Evolutionary conservation across 495 filamentous ascomycete genomes (phyloP).

Genomic region (Talaromyces thailandensis): DNA sequence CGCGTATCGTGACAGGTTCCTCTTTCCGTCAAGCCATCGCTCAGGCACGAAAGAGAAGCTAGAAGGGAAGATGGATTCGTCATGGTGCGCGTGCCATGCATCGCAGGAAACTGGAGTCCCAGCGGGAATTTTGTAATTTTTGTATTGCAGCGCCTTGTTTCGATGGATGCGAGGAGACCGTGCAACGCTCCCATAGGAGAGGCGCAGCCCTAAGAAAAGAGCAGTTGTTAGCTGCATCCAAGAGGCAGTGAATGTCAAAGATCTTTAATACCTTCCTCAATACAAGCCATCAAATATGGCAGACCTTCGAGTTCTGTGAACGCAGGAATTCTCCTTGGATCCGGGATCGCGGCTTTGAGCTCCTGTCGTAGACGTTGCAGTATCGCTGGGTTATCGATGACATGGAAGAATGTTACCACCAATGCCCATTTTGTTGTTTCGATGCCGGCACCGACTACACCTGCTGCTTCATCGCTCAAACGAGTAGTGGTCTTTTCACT

Average conservation of each 20-base stretch:
- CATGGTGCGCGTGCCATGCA: no score
- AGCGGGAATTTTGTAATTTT: slow-evolving; percentile 36
- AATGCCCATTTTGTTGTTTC: slow-evolving; percentile 24
- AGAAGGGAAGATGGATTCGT: slow-evolving; percentile 11
- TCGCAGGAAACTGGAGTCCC: slow-evolving; percentile 11
- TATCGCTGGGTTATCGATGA: slow-evolving; percentile 19
- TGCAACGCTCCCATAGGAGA: slow-evolving; percentile 1
- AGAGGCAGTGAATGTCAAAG: background rate
- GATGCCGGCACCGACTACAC: slow-evolving; percentile 22
- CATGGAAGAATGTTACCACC: slow-evolving; percentile 18
- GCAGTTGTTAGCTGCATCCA: background rate
- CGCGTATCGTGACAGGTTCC: slow-evolving; percentile 7
- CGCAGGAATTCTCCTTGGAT: slow-evolving; percentile 8
- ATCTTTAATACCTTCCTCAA: slow-evolving; percentile 30
- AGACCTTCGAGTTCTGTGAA: slow-evolving; percentile 20
- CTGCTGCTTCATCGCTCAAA: slow-evolving; percentile 17
- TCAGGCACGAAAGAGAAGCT: slow-evolving; percentile 8
- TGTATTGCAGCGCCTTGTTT: slow-evolving; percentile 17
- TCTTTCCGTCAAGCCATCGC: slow-evolving; percentile 6
- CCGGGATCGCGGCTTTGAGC: slow-evolving; percentile 15
- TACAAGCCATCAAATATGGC: slow-evolving; percentile 29
- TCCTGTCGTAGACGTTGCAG: slow-evolving; percentile 16
- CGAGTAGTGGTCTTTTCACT: slow-evolving; percentile 15
- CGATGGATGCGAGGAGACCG: background rate
- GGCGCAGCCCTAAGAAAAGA: no score